Percentiles rank a stretch among this genome's conserved stretches.
Conservation (phyloP, 768 basidiomycete genomes). For the Mycena epipterygia region DNA sequence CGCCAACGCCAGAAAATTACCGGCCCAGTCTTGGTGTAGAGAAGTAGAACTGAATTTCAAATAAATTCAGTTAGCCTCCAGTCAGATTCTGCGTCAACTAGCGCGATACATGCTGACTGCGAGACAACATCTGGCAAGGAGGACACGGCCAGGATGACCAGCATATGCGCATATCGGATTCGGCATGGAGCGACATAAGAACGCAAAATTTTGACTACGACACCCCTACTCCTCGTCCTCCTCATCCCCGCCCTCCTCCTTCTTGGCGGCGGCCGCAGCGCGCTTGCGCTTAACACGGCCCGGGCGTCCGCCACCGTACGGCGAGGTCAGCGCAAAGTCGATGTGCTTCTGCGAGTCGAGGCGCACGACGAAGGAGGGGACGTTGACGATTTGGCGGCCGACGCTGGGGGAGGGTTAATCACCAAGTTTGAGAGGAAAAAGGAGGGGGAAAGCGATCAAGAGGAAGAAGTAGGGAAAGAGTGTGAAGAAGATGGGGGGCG, state of each 20-base stretch:
- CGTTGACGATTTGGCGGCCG: constrained; percentile 99
- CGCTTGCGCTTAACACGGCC: constrained; percentile 99
- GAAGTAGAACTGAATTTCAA: too few species aligned
- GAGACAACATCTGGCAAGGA: too few species aligned
- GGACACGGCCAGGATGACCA: too few species aligned
- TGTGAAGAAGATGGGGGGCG: background rate
- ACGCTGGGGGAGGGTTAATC: constrained; percentile 66
- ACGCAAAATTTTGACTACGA: too few species aligned
- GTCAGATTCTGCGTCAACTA: too few species aligned
- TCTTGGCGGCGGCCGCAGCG: constrained; percentile 91
- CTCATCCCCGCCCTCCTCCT: constrained; percentile 89
- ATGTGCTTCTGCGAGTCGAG: constrained; percentile 99
- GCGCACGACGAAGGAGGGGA: constrained; percentile 98
- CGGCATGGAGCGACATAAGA: too few species aligned
- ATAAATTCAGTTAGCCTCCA: too few species aligned
- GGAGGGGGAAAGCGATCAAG: background rate
- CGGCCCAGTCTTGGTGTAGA: too few species aligned
- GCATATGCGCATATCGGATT: too few species aligned
- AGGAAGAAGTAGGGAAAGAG: background rate
- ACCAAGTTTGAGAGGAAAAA: background rate
- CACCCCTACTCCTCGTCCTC: constrained; percentile 86
- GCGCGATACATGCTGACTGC: too few species aligned
- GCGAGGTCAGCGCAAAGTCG: constrained; percentile 97
- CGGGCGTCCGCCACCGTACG: constrained; percentile 93
- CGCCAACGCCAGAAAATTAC: too few species aligned